phyloP scores from a whole-genome alignment of 148 eudicot species.

The Cornus suecica region DNA sequence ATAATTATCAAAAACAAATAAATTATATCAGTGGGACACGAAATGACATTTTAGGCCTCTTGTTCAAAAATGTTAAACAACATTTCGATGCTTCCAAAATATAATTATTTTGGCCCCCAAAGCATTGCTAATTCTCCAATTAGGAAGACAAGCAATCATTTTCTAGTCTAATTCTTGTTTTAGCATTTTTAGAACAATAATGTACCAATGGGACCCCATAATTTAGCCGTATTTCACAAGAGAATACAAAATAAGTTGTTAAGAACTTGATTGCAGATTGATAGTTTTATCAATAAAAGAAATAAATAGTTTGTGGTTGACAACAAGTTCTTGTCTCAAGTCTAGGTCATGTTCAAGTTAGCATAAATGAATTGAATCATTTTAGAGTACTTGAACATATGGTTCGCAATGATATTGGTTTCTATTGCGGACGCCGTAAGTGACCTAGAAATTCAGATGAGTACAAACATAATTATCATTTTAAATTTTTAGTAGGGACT shows the following conservation, averaged over 20 bases:
- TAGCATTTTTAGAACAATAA: too few relatives aligned
- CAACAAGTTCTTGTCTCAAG: not conserved
- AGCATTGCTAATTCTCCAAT: not conserved
- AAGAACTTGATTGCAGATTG: not conserved
- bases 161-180: not conserved
- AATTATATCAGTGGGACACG: not conserved
- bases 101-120: not conserved
- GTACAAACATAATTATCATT: too few relatives aligned
- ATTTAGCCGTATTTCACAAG: too few relatives aligned
- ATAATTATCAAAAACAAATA: too few relatives aligned
- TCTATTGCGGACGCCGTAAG: too few relatives aligned
- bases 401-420: too few relatives aligned
- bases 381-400: too few relatives aligned
- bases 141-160: not conserved
- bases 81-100: not conserved
- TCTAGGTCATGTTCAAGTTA: too few relatives aligned
- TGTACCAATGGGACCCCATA: not conserved
- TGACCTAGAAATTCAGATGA: too few relatives aligned
- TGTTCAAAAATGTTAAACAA: not conserved
- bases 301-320: not conserved
- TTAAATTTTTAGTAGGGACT: too few relatives aligned
- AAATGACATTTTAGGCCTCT: not conserved
- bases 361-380: too few relatives aligned
- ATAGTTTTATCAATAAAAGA: too few relatives aligned
- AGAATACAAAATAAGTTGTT: not conserved